Percentiles rank a stretch among this genome's conserved stretches.
Evolutionary conservation across 371 early-diverging fungal species (phyloP).

Genomic region (Rhizopus stolonifer): DNA sequence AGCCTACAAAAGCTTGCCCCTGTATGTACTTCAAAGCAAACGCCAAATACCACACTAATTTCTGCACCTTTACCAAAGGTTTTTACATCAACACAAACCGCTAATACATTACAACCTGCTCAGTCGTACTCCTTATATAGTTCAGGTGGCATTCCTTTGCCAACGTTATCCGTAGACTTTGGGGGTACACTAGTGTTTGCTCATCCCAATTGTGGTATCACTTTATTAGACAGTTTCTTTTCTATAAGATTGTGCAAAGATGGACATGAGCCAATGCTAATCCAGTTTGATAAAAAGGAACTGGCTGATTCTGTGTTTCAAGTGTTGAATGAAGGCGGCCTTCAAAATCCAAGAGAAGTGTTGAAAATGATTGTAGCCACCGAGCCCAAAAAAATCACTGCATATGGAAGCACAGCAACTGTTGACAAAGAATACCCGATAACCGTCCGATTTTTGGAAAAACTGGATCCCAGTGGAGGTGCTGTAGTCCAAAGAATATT

Average conservation of each 20-base stretch:
- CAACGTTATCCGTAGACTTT: constrained; percentile 62
- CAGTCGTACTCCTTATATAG: constrained; percentile 27
- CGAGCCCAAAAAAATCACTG: constrained; percentile 8
- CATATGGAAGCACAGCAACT: constrained; percentile 40
- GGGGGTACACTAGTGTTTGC: constrained; percentile 41
- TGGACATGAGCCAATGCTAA: constrained; percentile 40
- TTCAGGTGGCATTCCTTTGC: constrained; percentile 50
- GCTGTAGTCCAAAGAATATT: constrained; percentile 57
- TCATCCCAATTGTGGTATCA: constrained; percentile 62
- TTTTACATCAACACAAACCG: not conserved
- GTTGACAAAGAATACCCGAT: constrained; percentile 39
- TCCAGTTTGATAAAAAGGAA: constrained; percentile 52
- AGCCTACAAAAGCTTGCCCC: not conserved
- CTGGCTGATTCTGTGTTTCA: constrained; percentile 47
- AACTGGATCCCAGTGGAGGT: constrained; percentile 53
- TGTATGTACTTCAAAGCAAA: not conserved
- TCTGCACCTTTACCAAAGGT: not conserved
- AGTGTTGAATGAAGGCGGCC: constrained; percentile 37
- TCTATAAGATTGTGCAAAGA: constrained; percentile 51
- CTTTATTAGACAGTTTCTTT: constrained; percentile 51
- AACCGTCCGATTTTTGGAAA: constrained; percentile 56
- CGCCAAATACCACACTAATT: not conserved
- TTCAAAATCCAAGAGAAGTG: constrained; percentile 39
- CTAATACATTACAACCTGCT: constrained; percentile 4
- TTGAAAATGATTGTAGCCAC: constrained; percentile 43